Evolutionary conservation across 108 stramenopile genomes (phyloP), one percentile per base, ranked within the genome.

Genomic region (Discostella pseudostelligera): DNA sequence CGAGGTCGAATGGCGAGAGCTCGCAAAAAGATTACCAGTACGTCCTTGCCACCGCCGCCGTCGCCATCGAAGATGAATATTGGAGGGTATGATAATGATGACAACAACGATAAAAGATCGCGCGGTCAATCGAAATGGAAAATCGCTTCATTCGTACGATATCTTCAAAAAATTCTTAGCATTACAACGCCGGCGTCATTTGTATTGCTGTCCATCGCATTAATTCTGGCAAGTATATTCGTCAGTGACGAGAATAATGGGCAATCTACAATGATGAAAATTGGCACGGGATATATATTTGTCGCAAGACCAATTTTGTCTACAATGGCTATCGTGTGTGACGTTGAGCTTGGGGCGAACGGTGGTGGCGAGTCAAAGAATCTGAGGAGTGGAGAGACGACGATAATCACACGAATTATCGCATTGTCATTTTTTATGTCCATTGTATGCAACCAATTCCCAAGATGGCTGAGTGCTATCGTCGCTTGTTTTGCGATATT

Each of bases 391-490:
- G 12, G 20, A 35, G 53, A 12, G 24, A 56, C 26, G 44, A 47
- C 16, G 7, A 47, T 6, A 42, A 69, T 45, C 45, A 76, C 55
- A 56, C n/a, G 65, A 26, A 46, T 76, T 14, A 66, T 76, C 28
- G 69, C 70, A 28, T 11, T 40, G 13, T 42, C 70, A 17, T 76
- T 76, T 32, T 37, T 76, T 17, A 25, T 71, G 56, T 64, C 75
- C 3, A 72, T 76, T 35, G 25, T 66, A 44, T 65, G 69, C 65
- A 65, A 70, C 37, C 70, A 71, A 51, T 44, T 76, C 29, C 70
- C 75, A 11, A 76, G 65, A 51, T 70, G 69, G 70, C 17, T 55
- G n/a, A 71, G 56, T 51, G 20, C 69, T 26, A 22, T 56, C 11
- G 63, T 76, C 0, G 75, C 75, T 10, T 59, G 63, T 16, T n/a